These are phyloP conservation scores for Fagopyrum tataricum DNA, from an alignment of 148 eudicot genomes.

Conservation along the genomic window DNA sequence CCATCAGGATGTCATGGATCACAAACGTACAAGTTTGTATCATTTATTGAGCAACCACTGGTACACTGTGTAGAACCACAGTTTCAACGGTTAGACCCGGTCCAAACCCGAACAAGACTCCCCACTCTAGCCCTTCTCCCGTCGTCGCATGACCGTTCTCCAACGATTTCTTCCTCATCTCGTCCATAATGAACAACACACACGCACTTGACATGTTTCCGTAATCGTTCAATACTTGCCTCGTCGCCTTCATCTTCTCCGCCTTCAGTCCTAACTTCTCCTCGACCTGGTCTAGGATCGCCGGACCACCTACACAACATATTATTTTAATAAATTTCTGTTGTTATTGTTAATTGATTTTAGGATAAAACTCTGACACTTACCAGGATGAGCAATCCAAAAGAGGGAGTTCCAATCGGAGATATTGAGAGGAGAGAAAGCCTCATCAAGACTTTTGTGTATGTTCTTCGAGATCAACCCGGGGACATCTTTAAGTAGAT, in stretches of 20 bases:
- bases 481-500: conserved; percentile 28
- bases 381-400: conserved; percentile 30
- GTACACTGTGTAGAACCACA: conserved; percentile 30
- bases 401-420: conserved; percentile 31
- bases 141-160: conserved; percentile 27
- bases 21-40: too few species aligned
- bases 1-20: too few species aligned
- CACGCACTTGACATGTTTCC: conserved; percentile 40
- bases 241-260: background rate
- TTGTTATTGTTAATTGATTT: too few species aligned
- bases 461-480: conserved; percentile 30
- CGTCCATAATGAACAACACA: conserved; percentile 29
- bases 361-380: too few species aligned
- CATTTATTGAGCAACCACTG: background rate
- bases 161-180: conserved; percentile 30
- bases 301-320: conserved; percentile 26
- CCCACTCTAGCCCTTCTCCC: conserved; percentile 15
- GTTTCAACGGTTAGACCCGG: conserved; percentile 37
- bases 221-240: conserved; percentile 24
- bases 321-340: too few species aligned
- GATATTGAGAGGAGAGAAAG: conserved; percentile 24
- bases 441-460: conserved; percentile 20
- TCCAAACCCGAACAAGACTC: conserved; percentile 29
- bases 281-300: conserved; percentile 29
- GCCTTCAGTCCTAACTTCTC: conserved; percentile 19